phyloP scores from a whole-genome alignment of 176 grass and related monocot species.

The Bonia amplexicaulis region DNA sequence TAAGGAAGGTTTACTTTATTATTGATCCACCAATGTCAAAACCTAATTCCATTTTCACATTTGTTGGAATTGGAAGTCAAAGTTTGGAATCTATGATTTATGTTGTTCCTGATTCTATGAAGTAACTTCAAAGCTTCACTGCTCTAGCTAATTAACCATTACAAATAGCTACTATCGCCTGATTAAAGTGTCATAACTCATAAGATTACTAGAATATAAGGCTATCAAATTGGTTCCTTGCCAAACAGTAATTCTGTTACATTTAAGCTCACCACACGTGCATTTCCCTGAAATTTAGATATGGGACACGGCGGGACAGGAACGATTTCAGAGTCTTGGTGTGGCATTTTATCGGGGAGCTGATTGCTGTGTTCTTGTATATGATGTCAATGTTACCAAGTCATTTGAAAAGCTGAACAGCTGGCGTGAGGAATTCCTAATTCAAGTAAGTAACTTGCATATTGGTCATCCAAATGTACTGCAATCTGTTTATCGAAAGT shows the following conservation, averaged over 20 bases:
- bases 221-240: neutral
- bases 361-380: constrained; percentile 90
- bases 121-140: neutral
- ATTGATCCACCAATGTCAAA: neutral
- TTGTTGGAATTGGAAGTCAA: neutral
- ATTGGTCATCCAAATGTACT: neutral
- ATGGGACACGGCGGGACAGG: constrained; percentile 94
- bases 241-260: neutral
- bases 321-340: constrained; percentile 94
- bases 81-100: neutral
- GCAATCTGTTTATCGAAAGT: neutral
- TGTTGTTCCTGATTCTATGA: neutral
- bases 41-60: neutral
- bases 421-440: constrained; percentile 89
- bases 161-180: neutral
- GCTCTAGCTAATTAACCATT: neutral
- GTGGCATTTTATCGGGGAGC: constrained; percentile 94
- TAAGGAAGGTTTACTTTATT: neutral
- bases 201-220: neutral
- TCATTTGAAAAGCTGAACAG: constrained; percentile 91
- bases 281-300: constrained; percentile 48
- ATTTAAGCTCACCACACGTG: neutral
- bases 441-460: constrained; percentile 53
- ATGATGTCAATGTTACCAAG: constrained; percentile 91
- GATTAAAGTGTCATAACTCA: neutral